Conservation (phyloP, 176 grass and related monocot species). For the Musa beccarii region DNA sequence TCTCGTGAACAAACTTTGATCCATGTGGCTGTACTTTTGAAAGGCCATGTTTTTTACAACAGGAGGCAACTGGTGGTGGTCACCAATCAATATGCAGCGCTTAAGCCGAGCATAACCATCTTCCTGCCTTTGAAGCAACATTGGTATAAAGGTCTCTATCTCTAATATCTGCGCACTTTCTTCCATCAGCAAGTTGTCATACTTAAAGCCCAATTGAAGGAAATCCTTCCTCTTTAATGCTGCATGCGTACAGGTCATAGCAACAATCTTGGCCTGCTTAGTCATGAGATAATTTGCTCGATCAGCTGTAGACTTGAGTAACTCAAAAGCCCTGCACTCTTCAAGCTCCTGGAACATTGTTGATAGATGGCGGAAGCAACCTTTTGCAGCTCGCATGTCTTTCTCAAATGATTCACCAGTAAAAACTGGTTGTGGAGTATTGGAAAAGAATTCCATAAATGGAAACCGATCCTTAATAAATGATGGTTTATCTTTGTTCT, state of each 20-base stretch:
- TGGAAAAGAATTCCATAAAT: slow-evolving; percentile 65
- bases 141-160: slow-evolving; percentile 97
- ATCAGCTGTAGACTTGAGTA: slow-evolving; percentile 89
- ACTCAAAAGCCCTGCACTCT: slow-evolving; percentile 96
- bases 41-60: slow-evolving; percentile 99
- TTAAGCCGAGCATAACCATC: slow-evolving; percentile 88
- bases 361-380: slow-evolving; percentile 90
- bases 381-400: slow-evolving; percentile 92
- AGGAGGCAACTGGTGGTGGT: slow-evolving; percentile 91
- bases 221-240: slow-evolving; percentile 93
- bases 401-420: slow-evolving; percentile 80
- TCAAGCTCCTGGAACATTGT: slow-evolving; percentile 95
- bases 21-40: slow-evolving; percentile 99
- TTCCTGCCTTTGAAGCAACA: slow-evolving; percentile 89
- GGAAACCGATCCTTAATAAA: slow-evolving; percentile 80
- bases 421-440: slow-evolving; percentile 60
- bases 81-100: slow-evolving; percentile 93
- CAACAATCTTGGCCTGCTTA: slow-evolving; percentile 97
- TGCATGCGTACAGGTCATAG: slow-evolving; percentile 97
- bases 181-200: slow-evolving; percentile 98
- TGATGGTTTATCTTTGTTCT: slow-evolving; percentile 60
- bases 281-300: slow-evolving; percentile 98
- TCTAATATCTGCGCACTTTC: slow-evolving; percentile 99
- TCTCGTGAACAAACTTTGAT: slow-evolving; percentile 86
- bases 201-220: slow-evolving; percentile 92